Base-by-base conservation (phyloP, 805 yeast species). In the Wickerhamomyces xylosicus region DNA sequence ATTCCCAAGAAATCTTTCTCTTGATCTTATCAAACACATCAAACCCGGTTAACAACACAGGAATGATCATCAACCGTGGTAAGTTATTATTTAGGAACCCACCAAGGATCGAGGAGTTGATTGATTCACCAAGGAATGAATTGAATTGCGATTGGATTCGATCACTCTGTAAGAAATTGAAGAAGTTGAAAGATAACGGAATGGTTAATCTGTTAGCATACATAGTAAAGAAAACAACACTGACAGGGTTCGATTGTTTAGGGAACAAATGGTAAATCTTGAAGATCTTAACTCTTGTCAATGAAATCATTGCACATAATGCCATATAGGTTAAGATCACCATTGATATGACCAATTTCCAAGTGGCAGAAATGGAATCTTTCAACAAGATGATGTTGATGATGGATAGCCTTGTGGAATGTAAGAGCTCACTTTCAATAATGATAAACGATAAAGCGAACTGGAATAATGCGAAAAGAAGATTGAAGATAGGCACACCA, bases 201-300 rank as follows among this genome's bases (percentile, higher is more conserved):
- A 85, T 78, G 0, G 95, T 83, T 54, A 85, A 63, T 45, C 95
- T 75, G 37, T 89, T 81, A 16, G 85, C 77, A 50, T 85, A 85
- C 50, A 83, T 80, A 17, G 87, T 76, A 56, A 83, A 85, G 54
- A 85, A 85, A 27, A 85, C 68, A 18, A 82, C 71, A 14, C 85
- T 77, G 0, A 84, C 81, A 0, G 85, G 80, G 53, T 81, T 90
- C 0, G 90, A 79, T 38, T 77, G 71, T 45, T 69, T 70, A 16
- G 79, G 76, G 13, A 82, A 86, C 41, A 85, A 66, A 44, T 82
- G 87, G 54, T 84, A 85, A 56, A 81, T 69, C 53, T 81, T 79
- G 66, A 85, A 85, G 5, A 85, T 62, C 43, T 78, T 75, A 42
- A 85, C 67, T 35, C 73, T 69, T 4, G 89, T 72, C 37, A 85